Evolutionary conservation across 345 rosid genomes (phyloP).

Genomic region (Angophora floribunda): DNA sequence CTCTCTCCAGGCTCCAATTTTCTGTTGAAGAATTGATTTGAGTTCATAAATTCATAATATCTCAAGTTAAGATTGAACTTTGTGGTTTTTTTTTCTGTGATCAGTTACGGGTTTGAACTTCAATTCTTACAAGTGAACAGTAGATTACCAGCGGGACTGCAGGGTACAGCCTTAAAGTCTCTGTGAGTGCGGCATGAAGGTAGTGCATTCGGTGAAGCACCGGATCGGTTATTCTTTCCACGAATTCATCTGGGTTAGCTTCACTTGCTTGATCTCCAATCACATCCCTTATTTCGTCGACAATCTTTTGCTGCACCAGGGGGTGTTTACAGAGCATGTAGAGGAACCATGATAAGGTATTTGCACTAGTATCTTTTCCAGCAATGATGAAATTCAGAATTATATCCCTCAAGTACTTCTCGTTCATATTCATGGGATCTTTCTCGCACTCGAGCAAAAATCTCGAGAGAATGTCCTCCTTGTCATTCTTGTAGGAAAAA

Average conservation of each 20-base stretch:
- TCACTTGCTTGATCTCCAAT: slow-evolving; percentile 3
- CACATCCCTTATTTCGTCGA: slow-evolving; percentile 40
- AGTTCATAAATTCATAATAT: not conserved
- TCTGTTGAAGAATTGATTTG: not conserved
- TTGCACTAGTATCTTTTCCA: slow-evolving; percentile 66
- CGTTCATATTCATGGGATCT: slow-evolving; percentile 49
- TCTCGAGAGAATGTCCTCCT: slow-evolving; percentile 64
- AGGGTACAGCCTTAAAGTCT: slow-evolving; percentile 73
- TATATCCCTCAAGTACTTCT: slow-evolving; percentile 63
- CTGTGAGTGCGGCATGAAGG: slow-evolving; percentile 73
- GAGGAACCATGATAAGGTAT: slow-evolving; percentile 60
- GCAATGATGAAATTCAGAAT: slow-evolving; percentile 65
- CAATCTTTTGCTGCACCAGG: slow-evolving; percentile 51
- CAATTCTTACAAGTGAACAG: not conserved
- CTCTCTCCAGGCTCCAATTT: not conserved
- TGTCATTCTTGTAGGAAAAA: slow-evolving; percentile 21
- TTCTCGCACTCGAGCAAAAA: slow-evolving; percentile 49
- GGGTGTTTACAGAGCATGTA: slow-evolving; percentile 75
- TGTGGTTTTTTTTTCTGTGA: not conserved
- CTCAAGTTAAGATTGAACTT: not conserved
- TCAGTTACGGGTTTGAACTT: not conserved
- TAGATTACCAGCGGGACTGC: slow-evolving; percentile 44
- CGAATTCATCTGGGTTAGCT: not conserved
- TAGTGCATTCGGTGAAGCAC: slow-evolving; percentile 61
- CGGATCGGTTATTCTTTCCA: slow-evolving; percentile 27